Conservation (phyloP, 1,139 yeast species). For the Yamadazyma dendronema region DNA sequence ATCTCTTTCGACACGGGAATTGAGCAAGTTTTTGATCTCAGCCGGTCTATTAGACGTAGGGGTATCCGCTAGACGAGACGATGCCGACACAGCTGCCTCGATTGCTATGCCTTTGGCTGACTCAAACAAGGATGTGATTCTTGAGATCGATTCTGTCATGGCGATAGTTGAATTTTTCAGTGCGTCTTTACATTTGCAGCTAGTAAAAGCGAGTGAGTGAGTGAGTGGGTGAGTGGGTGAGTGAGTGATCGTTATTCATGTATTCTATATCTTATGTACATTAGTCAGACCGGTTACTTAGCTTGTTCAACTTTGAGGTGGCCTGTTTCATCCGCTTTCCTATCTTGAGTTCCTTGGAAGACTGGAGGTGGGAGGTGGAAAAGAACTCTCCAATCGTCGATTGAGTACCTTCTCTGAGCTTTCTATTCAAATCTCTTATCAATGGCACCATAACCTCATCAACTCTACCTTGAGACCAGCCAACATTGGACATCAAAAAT, state of each 20-base stretch:
- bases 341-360: conserved; percentile 43
- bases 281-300: not conserved
- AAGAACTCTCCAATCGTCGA: conserved; percentile 59
- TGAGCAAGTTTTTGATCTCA: conserved; percentile 65
- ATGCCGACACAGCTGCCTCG: conserved; percentile 80
- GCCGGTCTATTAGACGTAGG: conserved; percentile 53
- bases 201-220: not conserved
- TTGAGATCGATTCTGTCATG: conserved; percentile 45
- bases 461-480: conserved; percentile 75
- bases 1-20: conserved; percentile 71
- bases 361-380: conserved; percentile 47
- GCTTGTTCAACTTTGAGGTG: conserved; percentile 45
- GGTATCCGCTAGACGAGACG: conserved; percentile 61
- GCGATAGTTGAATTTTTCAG: not conserved
- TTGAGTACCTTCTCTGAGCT: conserved; percentile 54
- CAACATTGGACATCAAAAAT: conserved; percentile 67
- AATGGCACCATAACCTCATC: conserved; percentile 91
- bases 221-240: not conserved
- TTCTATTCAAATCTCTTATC: conserved; percentile 70
- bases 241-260: no score
- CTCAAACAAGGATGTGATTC: conserved; percentile 55
- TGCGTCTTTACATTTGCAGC: not conserved
- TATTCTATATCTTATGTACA: not conserved
- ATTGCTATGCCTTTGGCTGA: conserved; percentile 78
- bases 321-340: conserved; percentile 65